Evolutionary conservation across 1,284 basidiomycete species (phyloP), one percentile per base, ranked within the genome.

Genomic region (Rhodotorula sp.): DNA sequence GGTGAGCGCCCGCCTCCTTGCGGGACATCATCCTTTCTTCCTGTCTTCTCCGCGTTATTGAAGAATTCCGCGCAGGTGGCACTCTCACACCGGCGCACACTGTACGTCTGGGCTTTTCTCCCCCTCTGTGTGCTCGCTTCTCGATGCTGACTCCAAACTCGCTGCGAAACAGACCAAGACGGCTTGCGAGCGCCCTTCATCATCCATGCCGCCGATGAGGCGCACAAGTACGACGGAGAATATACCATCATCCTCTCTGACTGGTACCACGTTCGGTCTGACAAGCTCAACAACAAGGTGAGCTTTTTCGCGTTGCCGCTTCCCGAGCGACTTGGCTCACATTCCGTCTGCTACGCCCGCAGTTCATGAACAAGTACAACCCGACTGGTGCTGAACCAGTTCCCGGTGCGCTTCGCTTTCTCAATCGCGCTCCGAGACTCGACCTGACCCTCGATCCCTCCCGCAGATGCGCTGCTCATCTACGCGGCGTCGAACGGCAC

Each of bases 191-290:
- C 89, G 0, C 89, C 93, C 1, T 79, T 93, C 30, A 79, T 94
- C 60, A 86, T 97, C 62, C 89, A 91, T 76, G 88, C 81, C 83
- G 16, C 78, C 80, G 40, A 83, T 80, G 73, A 73, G 28, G 74
- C 78, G 28, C 77, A 78, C 37, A 76, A 83, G 1, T 98, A 97
- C 81, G 94, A 98, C 80, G 92, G 90, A 54, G 95, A 98, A 76
- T 94, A 87, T 81, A 94, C 90, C 20, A 83, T 98, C 72, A 81
- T 93, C 59, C 82, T 96, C 9, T 85, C 86, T 16, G 91, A 94
- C 79, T 94, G 91, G 91, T 93, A 73, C 60, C 70, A 72, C 55
- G 67, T 62, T 44, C 64, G 59, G 11, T 53, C 65, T 1, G 55
- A 44, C 37, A 70, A 66, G 51, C 54, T 66, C 24, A 61, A 66